Percentiles rank a stretch among this genome's conserved stretches.
phyloP scores from a whole-genome alignment of 2,329 filamentous ascomycete species.

The Penicillium sp. region DNA sequence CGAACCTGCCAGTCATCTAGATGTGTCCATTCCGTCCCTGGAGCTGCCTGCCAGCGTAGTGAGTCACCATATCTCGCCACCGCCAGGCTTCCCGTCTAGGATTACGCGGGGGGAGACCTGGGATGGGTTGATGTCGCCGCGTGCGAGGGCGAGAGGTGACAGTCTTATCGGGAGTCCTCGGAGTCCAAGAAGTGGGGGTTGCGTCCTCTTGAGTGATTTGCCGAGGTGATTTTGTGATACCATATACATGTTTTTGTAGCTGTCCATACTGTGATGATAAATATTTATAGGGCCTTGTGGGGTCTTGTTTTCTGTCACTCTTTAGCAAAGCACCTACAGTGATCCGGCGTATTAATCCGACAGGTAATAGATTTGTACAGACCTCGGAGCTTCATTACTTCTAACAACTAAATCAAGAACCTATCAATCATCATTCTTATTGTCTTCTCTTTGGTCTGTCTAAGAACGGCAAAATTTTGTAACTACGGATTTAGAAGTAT shows the following conservation, averaged over 20 bases:
- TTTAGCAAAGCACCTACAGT: too few relatives aligned
- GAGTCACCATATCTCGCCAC: slow-evolving; percentile 32
- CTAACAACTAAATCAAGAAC: too few relatives aligned
- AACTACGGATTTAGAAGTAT: too few relatives aligned
- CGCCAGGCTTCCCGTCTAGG: slow-evolving; percentile 25
- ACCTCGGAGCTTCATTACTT: too few relatives aligned
- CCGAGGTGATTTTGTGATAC: background rate
- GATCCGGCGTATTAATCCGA: too few relatives aligned
- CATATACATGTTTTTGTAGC: background rate
- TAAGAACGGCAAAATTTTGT: too few relatives aligned
- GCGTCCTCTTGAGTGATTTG: slow-evolving; percentile 19
- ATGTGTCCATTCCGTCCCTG: slow-evolving; percentile 40
- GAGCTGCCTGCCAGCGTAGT: slow-evolving; percentile 40
- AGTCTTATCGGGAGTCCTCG: slow-evolving; percentile 25
- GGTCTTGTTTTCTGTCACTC: too few relatives aligned
- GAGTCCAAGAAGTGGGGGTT: slow-evolving; percentile 31
- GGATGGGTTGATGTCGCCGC: slow-evolving; percentile 20
- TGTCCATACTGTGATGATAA: background rate
- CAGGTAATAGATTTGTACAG: too few relatives aligned
- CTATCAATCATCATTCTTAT: too few relatives aligned
- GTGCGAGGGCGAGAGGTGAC: slow-evolving; percentile 24
- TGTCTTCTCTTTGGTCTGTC: too few relatives aligned
- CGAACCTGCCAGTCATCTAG: slow-evolving; percentile 31
- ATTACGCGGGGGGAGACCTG: slow-evolving; percentile 12
- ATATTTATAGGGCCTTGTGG: background rate